Percentiles rank a stretch among this genome's conserved stretches.
phyloP scores from a whole-genome alignment of 148 eudicot genomes.

The Amaranthus hypochondriacus region DNA sequence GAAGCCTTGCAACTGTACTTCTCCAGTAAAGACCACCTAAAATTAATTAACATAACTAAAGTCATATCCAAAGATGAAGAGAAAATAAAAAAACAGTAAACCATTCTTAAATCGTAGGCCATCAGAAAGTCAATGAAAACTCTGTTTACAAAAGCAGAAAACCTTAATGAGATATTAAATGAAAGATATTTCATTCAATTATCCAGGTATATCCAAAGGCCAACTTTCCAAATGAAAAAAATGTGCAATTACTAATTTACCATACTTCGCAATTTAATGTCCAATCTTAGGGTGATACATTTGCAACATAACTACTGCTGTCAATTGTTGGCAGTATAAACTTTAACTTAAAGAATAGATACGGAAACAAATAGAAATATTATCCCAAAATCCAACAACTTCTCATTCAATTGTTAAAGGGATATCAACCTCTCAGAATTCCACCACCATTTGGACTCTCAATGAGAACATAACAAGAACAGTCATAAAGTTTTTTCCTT shows the following conservation, averaged over 20 bases:
- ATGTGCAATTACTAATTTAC: not conserved
- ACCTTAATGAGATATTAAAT: not conserved
- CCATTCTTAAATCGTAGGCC: not conserved
- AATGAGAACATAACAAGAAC: not conserved
- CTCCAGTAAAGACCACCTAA: slow-evolving; percentile 96
- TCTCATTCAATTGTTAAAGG: not conserved
- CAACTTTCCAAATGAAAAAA: not conserved
- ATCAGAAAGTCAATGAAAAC: not conserved
- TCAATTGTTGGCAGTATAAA: not conserved
- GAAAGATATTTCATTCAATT: not conserved
- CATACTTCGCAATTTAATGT: not conserved
- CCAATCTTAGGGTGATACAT: not conserved
- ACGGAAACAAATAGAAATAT: not conserved
- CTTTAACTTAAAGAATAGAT: too few species aligned
- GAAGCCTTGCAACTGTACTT: slow-evolving; percentile 98
- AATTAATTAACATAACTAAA: slow-evolving; percentile 3
- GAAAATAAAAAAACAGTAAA: not conserved
- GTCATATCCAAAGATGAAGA: not conserved
- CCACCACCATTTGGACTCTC: too few species aligned
- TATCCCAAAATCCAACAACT: not conserved
- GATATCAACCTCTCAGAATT: too few species aligned
- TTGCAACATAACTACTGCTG: not conserved
- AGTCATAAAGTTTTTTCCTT: not conserved
- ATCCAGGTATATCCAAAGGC: not conserved
- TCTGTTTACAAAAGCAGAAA: not conserved